Base-by-base conservation (phyloP, 768 basidiomycete genomes). In the Chalciporus pseudorubinellus region DNA sequence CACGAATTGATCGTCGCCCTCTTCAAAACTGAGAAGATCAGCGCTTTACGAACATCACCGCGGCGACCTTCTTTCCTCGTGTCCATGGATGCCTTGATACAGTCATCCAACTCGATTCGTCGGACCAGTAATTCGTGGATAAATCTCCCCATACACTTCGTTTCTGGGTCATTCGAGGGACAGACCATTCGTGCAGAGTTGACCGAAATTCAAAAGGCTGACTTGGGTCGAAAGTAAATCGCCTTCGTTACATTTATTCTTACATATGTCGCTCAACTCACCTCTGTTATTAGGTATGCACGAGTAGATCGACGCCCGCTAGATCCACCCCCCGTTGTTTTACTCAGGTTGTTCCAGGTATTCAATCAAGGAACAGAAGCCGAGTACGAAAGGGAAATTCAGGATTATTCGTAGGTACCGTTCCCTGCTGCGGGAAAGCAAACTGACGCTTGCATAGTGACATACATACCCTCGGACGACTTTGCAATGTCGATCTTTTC, bases 401-500 rank as follows among this genome's bases (percentile, higher is more conserved):
- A 69, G 29, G 64, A 75, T 44, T 82, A 82, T 55, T 74, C 78
- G 82, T 83, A 59, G 62, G 67, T 55, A 16, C 7, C 39, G 42
- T n/a, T n/a, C 39, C 33, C 44, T 6, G 28, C 33, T 16, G 19
- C 26, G 36, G 24, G 3, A 31, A 33, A 24, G 19, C n/a, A 38
- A 12, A 47, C 51, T 54, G 53, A 61, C 18, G 39, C 56, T 40
- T 18, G 44, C 51, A n/a, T 60, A 89, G 87, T 39, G 77, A 80
- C 38, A 67, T 85, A 40, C 79, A 84, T 48, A 73, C 73, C n/a
- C 74, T 81, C 26, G 89, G 89, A 2, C 73, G 89, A 12, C 64
- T 92, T 14, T 90, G 89, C 66, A 87, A 84, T 3, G 86, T 87
- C 36, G 89, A 91, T 68, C 73, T 92, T 16, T 88, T 87, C 55